phyloP scores from a whole-genome alignment of 2,329 filamentous ascomycete genomes.

The Colletotrichum sp. region DNA sequence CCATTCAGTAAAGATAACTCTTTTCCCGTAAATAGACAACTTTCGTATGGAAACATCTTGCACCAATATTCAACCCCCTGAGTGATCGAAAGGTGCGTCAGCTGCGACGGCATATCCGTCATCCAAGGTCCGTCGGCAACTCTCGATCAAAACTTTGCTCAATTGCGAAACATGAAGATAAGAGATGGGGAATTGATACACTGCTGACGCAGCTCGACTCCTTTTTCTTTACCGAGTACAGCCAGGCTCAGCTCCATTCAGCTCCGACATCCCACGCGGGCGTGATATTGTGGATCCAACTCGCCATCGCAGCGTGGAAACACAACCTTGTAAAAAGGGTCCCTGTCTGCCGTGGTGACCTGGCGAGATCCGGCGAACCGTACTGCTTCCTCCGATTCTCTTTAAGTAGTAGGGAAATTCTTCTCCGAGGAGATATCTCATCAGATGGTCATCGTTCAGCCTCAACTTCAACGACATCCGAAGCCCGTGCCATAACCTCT shows the following conservation, averaged over 20 bases:
- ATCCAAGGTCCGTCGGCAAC: background rate
- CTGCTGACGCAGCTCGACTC: background rate
- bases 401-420: background rate
- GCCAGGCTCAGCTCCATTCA: background rate
- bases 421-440: background rate
- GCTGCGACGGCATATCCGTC: background rate
- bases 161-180: background rate
- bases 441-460: background rate
- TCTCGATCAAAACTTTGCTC: background rate
- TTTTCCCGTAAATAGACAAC: background rate
- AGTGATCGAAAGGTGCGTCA: background rate
- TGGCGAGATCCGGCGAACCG: conserved; percentile 3
- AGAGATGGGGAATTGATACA: background rate
- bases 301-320: background rate
- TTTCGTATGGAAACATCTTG: background rate
- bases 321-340: background rate
- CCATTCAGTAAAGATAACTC: background rate
- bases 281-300: conserved; percentile 10
- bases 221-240: background rate
- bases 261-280: background rate
- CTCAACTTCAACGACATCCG: background rate
- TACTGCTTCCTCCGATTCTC: too few species aligned
- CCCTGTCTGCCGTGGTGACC: background rate
- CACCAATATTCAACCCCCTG: background rate
- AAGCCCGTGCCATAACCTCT: background rate